Evolutionary conservation across 2,329 filamentous ascomycete genomes (phyloP), one percentile per base, ranked within the genome.

Genomic region (Trichoderma sp.): DNA sequence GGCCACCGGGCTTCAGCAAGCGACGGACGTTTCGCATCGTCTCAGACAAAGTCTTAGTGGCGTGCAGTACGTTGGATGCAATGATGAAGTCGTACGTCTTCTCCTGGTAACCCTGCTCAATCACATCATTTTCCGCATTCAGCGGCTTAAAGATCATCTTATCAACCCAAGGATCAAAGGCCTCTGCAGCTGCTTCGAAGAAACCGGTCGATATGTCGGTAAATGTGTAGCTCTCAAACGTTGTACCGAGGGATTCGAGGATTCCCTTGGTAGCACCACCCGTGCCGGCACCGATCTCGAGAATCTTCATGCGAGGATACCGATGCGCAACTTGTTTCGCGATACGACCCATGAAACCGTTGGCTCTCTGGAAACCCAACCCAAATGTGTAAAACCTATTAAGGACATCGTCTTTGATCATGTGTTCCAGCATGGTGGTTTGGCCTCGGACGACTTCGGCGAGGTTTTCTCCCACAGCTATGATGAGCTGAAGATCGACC

Each of bases 1-100:
- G 84, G 0, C 88, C 88, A 1, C 85, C 86, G 0, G 87, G 85
- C 27, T 83, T 85, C 0, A 88, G 78, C 0, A 88, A 77, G 0
- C 76, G 76, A 0, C 85, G 82, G 0, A 81, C 77, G 69, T 87
- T 83, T 2, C 38, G 5, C 24, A 82, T 75, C 27, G 77, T 81
- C 64, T 78, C 38, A 64, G 75, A 77, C 75, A 83, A 33, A 72
- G 65, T 41, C 4, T 11, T n/a, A 1, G 69, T 60, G 3, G 60
- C 74, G 29, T 76, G 74, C 6, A 77, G n/a, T 0, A 84, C 82
- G 27, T 81, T 78, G 3, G 80, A 80, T 1, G 82, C 84, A 27
- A 86, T 76, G 18, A 87, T 69, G 4, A 86, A 16, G 53, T 87
- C 85, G 76, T 83, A 86, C 0, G 78, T 75, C 1, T 76, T 64